These are phyloP conservation scores for Ophiocordyceps camponoti-saundersi DNA, from an alignment of 2,329 filamentous ascomycete genomes.

Conservation along the genomic window DNA sequence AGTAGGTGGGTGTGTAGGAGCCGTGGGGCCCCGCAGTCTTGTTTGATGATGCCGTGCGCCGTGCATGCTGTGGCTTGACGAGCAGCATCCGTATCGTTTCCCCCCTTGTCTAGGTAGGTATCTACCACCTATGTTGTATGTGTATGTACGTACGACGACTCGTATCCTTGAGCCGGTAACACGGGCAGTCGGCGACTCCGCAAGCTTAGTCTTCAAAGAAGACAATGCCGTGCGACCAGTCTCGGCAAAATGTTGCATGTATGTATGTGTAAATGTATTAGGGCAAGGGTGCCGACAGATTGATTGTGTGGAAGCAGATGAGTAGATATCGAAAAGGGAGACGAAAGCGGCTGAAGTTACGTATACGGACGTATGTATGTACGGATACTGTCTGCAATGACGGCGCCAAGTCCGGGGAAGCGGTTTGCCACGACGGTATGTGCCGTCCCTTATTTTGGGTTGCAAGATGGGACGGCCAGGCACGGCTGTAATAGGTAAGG, in stretches of 20 bases:
- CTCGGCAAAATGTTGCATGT: too few relatives aligned
- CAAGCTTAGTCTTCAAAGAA: not conserved
- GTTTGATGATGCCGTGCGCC: not conserved
- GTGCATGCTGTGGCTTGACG: not conserved
- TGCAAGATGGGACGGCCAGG: too few relatives aligned
- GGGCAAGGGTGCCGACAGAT: too few relatives aligned
- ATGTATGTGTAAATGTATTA: too few relatives aligned
- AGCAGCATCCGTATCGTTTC: not conserved
- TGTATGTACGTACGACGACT: not conserved
- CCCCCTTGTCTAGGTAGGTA: too few relatives aligned
- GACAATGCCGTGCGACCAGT: too few relatives aligned
- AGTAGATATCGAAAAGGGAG: too few relatives aligned
- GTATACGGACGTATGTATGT: not conserved
- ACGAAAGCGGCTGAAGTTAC: too few relatives aligned
- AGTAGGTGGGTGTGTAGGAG: too few relatives aligned
- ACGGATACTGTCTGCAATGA: not conserved
- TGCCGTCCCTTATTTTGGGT: not conserved
- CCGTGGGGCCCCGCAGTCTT: not conserved
- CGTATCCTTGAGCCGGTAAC: too few relatives aligned
- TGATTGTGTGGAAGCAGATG: too few relatives aligned
- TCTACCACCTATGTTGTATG: too few relatives aligned
- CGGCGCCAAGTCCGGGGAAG: not conserved
- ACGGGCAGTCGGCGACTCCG: not conserved
- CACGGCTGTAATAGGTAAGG: not conserved
- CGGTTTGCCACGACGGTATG: not conserved